These are phyloP conservation scores for Tetrapyrgos nigripes DNA, from an alignment of 1,284 basidiomycete genomes.

Conservation along the genomic window DNA sequence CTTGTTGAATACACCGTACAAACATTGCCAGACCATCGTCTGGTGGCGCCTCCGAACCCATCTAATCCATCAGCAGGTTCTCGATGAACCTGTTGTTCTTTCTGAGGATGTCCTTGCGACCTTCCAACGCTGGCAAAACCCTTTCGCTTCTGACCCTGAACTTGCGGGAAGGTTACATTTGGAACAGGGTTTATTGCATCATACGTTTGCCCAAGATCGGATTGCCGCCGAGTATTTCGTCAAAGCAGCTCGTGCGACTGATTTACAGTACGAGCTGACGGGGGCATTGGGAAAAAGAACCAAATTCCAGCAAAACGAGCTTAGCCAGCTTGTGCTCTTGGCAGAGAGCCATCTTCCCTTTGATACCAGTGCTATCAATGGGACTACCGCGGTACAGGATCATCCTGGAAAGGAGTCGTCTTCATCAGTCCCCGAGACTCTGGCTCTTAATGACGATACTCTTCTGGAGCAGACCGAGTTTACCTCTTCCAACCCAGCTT, in stretches of 20 bases:
- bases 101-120: constrained; percentile 54
- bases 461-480: constrained; percentile 95
- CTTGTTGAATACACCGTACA: constrained; percentile 63
- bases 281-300: constrained; percentile 95
- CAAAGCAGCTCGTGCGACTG: constrained; percentile 78
- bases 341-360: constrained; percentile 78
- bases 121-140: constrained; percentile 55
- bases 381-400: neutral
- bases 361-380: constrained; percentile 22
- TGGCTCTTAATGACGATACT: constrained; percentile 94
- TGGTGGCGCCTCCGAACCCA: constrained; percentile 88
- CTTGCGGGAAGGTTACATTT: constrained; percentile 76
- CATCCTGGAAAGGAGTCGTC: neutral
- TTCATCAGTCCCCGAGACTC: constrained; percentile 70
- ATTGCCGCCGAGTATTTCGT: constrained; percentile 83
- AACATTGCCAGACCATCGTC: constrained; percentile 50
- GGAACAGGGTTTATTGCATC: constrained; percentile 84
- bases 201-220: constrained; percentile 79
- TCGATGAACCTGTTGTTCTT: constrained; percentile 85
- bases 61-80: constrained; percentile 81
- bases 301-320: constrained; percentile 89
- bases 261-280: constrained; percentile 89
- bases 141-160: constrained; percentile 53
- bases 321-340: constrained; percentile 93
- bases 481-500: constrained; percentile 66